Base-by-base conservation (phyloP, 176 grass and related monocot genomes). In the Bonia amplexicaulis region DNA sequence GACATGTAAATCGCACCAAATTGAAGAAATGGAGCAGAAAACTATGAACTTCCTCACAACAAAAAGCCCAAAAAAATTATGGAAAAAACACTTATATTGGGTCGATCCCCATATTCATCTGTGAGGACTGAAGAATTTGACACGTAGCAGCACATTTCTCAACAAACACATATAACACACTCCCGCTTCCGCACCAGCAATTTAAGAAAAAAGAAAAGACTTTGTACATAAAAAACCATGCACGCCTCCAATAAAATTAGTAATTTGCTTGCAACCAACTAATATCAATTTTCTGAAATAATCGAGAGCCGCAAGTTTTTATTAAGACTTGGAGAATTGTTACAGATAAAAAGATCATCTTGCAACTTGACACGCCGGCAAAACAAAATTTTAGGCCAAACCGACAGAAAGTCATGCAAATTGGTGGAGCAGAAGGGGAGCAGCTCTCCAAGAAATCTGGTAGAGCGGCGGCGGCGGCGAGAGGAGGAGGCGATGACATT, bases 101-200 rank as follows among this genome's bases (percentile, higher is more conserved):
- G 16, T 57, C 44, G 73, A 85, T 85, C 82, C 45, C 77, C 85
- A 73, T 33, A 27, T 49, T 37, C 53, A 52, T 55, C 66, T 26
- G 27, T 13, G 25, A 65, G 65, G 31, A 33, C 31, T 33, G 31
- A 51, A 73, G 23, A 73, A 73, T 82, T 6, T 47, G 12, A 62
- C 54, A 62, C 22, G 41, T 46, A 48, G 45, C 13, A 40, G 26
- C 54, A 47, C 68, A 62, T 20, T 15, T 61, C 68, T 48, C 77
- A 55, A 74, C 35, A 16, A 74, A 37, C 74, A 71, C 20, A 59
- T 53, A 12, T 5, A 37, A 37, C 39, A 42, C 41, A 9, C 48
- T 20, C 60, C 6, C 29, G 76, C 55, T 62, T 65, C 64, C 31
- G n/a, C 78, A 3, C 51, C 51, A 55, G 31, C 22, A 0, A 71